phyloP scores from a whole-genome alignment of 352 stramenopile genomes.

The Pythium volutum region DNA sequence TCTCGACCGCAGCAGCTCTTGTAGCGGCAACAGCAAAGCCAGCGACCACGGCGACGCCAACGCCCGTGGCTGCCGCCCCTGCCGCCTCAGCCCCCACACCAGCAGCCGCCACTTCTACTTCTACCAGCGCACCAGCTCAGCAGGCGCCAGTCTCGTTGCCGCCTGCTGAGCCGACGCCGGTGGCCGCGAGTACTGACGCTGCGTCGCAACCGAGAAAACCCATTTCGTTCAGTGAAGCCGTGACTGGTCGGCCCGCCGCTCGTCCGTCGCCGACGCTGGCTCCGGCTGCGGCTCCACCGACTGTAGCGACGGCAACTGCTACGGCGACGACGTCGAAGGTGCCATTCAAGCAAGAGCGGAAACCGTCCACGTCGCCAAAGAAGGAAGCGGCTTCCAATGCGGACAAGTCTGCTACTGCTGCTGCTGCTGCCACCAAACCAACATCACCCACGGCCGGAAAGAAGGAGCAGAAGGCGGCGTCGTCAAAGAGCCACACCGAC shows the following conservation, averaged over 20 bases:
- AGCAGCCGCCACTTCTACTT: not conserved
- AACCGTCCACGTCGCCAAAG: constrained; percentile 15
- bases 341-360: constrained; percentile 14
- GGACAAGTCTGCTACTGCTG: constrained; percentile 6
- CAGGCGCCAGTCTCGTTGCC: not conserved
- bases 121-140: constrained; percentile 6
- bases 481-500: not conserved
- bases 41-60: not conserved
- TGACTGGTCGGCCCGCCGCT: constrained; percentile 40
- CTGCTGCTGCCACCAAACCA: constrained; percentile 1
- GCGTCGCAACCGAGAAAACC: constrained; percentile 36
- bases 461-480: constrained; percentile 11
- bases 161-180: not conserved
- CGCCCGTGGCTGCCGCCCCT: not conserved
- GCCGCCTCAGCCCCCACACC: not conserved
- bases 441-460: not conserved
- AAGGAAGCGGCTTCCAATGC: constrained; percentile 11
- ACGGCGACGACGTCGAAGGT: not conserved
- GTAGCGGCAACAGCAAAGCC: not conserved
- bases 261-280: constrained; percentile 1
- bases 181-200: not conserved
- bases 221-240: constrained; percentile 69
- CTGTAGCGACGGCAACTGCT: not conserved
- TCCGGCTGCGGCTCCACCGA: not conserved
- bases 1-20: not conserved